These are phyloP conservation scores for Chytriomyces confervae DNA, from an alignment of 192 early-diverging fungal species.

Conservation along the genomic window DNA sequence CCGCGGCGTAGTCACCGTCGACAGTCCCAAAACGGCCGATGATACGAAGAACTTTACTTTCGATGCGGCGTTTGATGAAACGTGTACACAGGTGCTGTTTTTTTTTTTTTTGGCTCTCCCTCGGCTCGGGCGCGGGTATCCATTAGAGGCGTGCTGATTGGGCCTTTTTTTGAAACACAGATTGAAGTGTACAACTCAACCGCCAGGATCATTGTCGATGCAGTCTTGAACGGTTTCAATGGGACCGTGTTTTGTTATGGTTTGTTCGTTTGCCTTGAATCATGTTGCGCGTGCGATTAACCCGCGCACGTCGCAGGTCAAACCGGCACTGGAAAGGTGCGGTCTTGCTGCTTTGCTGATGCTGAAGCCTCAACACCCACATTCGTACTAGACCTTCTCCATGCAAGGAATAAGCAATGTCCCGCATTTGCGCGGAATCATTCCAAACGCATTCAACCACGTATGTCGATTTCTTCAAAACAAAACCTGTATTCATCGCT, in stretches of 20 bases:
- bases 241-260: slow-evolving; percentile 71
- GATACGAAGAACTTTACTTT: slow-evolving; percentile 68
- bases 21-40: slow-evolving; percentile 53
- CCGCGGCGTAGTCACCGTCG: slow-evolving; percentile 45
- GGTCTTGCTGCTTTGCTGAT: neutral
- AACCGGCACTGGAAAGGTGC: slow-evolving; percentile 60
- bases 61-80: slow-evolving; percentile 65
- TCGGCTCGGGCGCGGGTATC: neutral
- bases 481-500: too few relatives aligned
- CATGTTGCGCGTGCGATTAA: neutral
- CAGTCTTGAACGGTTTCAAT: slow-evolving; percentile 66
- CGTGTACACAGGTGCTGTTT: slow-evolving; percentile 50
- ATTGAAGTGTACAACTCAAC: slow-evolving; percentile 66
- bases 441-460: slow-evolving; percentile 63
- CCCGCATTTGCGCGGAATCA: slow-evolving; percentile 64
- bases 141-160: neutral
- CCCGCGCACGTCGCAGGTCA: slow-evolving; percentile 40
- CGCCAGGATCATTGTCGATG: slow-evolving; percentile 62
- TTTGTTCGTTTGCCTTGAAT: slow-evolving; percentile 15
- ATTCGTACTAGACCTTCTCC: slow-evolving; percentile 49
- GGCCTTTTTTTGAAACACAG: slow-evolving; percentile 25
- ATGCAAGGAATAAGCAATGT: slow-evolving; percentile 64
- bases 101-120: slow-evolving; percentile 27
- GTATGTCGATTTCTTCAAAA: too few relatives aligned
- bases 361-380: neutral